These are phyloP conservation scores for Xerophyta viscosa DNA, from an alignment of 106 monocot species.

Conservation along the genomic window DNA sequence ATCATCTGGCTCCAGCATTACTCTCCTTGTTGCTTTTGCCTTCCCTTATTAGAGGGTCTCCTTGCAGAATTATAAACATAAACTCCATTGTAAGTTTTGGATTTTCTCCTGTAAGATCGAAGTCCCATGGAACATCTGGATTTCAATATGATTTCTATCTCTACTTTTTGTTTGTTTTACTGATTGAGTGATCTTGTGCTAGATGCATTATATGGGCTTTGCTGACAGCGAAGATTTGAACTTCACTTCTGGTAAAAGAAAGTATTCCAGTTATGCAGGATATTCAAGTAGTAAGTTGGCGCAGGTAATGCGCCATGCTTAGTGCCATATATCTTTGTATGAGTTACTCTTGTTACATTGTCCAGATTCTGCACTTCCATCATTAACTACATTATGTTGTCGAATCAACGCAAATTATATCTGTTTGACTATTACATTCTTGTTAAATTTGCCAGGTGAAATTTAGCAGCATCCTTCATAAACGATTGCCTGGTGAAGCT, in stretches of 20 bases:
- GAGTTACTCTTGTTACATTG: too few relatives aligned
- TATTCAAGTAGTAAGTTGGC: constrained; percentile 81
- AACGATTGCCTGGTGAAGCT: constrained; percentile 84
- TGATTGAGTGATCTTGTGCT: too few relatives aligned
- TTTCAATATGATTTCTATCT: too few relatives aligned
- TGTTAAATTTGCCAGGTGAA: constrained; percentile 61
- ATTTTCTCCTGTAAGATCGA: too few relatives aligned
- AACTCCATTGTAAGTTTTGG: constrained; percentile 90
- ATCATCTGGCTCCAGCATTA: constrained; percentile 88
- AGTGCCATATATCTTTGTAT: background rate
- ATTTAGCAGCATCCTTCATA: constrained; percentile 89
- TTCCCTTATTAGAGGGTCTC: constrained; percentile 87
- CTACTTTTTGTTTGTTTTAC: constrained; percentile 7
- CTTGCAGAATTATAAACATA: constrained; percentile 88
- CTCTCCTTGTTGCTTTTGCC: constrained; percentile 79
- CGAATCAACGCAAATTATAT: too few relatives aligned
- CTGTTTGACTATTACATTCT: too few relatives aligned
- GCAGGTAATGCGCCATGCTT: constrained; percentile 33
- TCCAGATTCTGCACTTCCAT: too few relatives aligned
- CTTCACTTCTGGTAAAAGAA: constrained; percentile 68
- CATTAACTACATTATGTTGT: too few relatives aligned
- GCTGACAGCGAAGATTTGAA: constrained; percentile 91
- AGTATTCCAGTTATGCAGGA: constrained; percentile 64
- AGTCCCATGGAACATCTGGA: too few relatives aligned
- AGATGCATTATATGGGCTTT: constrained; percentile 93